Percentiles rank a stretch among this genome's conserved stretches.
These are phyloP conservation scores for Salix brachista DNA, from an alignment of 345 rosid species.

Conservation along the genomic window DNA sequence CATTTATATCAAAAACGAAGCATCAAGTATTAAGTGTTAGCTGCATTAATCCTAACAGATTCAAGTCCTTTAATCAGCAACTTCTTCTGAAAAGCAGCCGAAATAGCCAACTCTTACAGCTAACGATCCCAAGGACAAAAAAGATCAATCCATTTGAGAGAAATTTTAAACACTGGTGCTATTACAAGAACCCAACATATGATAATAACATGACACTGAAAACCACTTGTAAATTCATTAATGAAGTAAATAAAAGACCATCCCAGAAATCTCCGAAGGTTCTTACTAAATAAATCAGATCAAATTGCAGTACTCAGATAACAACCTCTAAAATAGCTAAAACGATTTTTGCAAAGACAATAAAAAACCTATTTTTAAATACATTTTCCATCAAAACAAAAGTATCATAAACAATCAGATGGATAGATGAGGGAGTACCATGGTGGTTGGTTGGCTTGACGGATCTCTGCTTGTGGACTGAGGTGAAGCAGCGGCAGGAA, in stretches of 20 bases:
- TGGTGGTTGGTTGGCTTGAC: neutral
- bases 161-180: no score
- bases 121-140: no score
- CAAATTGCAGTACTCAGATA: neutral
- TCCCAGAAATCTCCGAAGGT: neutral
- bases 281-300: neutral
- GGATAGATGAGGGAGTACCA: neutral
- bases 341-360: neutral
- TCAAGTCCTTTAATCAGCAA: neutral
- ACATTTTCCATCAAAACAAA: neutral
- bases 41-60: neutral
- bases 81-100: neutral
- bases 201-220: neutral
- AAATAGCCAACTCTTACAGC: neutral
- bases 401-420: no score
- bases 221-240: neutral
- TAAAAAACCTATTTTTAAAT: neutral
- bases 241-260: neutral
- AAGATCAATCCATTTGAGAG: no score
- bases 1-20: neutral
- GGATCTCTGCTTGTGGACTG: neutral
- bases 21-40: neutral
- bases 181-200: no score
- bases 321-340: neutral
- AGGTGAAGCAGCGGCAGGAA: neutral